phyloP scores from a whole-genome alignment of 768 basidiomycete species.

The Kwoniella sp. region DNA sequence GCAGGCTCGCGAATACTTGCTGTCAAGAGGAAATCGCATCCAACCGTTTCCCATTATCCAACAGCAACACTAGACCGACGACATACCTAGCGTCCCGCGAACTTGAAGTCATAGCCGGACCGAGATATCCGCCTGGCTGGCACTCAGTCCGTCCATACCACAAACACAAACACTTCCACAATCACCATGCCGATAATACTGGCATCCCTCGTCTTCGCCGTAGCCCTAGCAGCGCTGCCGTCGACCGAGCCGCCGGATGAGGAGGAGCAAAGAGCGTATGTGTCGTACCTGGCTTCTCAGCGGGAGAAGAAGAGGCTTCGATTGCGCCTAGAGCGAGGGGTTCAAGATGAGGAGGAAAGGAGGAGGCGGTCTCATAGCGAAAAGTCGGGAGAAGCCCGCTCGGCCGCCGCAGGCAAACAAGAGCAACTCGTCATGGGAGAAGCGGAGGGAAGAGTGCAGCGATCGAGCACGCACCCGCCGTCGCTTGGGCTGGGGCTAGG shows the following conservation, averaged over 20 bases:
- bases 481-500: neutral
- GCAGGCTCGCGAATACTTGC: no score
- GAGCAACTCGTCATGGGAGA: neutral
- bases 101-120: no score
- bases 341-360: neutral
- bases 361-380: neutral
- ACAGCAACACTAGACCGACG: no score
- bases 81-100: no score
- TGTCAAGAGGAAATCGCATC: no score
- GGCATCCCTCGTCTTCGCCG: constrained; percentile 30
- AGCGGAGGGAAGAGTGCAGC: neutral
- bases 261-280: constrained; percentile 4
- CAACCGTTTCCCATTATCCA: no score
- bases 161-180: neutral
- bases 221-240: constrained; percentile 25
- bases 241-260: constrained; percentile 22
- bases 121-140: no score
- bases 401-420: no score
- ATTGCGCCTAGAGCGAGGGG: neutral
- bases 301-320: constrained; percentile 10
- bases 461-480: neutral
- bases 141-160: neutral
- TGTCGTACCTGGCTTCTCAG: constrained; percentile 6
- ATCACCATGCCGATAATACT: constrained; percentile 33
- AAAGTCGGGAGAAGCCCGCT: no score